Conservation (phyloP, 148 eudicot genomes). For the Tetragonia tetragonoides region DNA sequence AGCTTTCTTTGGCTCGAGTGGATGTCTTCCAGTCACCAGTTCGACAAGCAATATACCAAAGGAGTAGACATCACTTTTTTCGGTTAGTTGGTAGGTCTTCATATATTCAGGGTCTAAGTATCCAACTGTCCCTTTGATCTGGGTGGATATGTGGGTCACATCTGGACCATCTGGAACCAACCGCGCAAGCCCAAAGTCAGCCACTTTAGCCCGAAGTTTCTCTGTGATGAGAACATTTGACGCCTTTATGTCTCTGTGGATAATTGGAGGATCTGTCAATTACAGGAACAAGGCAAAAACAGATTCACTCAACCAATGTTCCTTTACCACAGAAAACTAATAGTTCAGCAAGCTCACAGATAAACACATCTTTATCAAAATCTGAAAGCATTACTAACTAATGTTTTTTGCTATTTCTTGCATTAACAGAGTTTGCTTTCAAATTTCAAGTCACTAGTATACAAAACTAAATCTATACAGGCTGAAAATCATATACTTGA, state of each 20-base stretch:
- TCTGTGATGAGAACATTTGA: constrained; percentile 76
- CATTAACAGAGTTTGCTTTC: background rate
- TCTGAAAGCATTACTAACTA: background rate
- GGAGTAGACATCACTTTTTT: constrained; percentile 82
- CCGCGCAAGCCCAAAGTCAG: constrained; percentile 83
- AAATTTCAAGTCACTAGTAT: background rate
- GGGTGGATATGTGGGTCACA: constrained; percentile 71
- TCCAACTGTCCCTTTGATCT: constrained; percentile 74
- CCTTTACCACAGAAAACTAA: background rate
- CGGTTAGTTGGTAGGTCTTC: constrained; percentile 68
- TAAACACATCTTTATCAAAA: background rate
- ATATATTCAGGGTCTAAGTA: constrained; percentile 85
- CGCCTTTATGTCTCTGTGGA: constrained; percentile 87
- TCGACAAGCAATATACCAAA: constrained; percentile 77
- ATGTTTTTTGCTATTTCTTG: background rate
- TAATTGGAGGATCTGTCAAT: constrained; percentile 75
- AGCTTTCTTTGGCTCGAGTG: constrained; percentile 46
- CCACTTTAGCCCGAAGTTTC: constrained; percentile 74
- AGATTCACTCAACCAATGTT: constrained; percentile 18
- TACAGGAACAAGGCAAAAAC: constrained; percentile 19
- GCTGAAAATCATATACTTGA: too few relatives aligned
- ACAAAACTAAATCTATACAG: background rate
- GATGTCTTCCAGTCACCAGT: constrained; percentile 63
- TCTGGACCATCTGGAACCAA: constrained; percentile 45
- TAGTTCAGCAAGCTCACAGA: background rate